Evolutionary conservation across 805 yeast species (phyloP).

Genomic region (Yarrowia phangngaensis): DNA sequence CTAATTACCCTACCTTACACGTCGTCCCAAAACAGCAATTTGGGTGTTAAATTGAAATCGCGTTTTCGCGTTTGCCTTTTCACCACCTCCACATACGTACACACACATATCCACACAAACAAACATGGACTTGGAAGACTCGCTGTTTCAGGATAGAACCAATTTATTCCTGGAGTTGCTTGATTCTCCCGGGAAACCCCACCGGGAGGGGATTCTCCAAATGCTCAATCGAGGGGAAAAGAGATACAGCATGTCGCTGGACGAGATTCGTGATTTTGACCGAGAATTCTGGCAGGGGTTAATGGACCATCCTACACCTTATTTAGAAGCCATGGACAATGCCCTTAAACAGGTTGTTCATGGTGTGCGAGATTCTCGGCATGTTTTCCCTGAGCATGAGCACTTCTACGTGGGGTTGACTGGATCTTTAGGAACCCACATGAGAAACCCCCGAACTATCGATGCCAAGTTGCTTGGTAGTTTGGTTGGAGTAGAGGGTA

Average conservation of each 20-base stretch:
- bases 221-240: slow-evolving; percentile 66
- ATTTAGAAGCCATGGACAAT: slow-evolving; percentile 79
- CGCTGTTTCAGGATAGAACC: slow-evolving; percentile 7
- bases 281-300: slow-evolving; percentile 71
- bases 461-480: slow-evolving; percentile 72
- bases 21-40: too few species aligned
- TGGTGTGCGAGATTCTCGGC: slow-evolving; percentile 61
- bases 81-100: too few species aligned
- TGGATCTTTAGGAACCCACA: slow-evolving; percentile 88
- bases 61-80: too few species aligned
- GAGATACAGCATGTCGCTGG: slow-evolving; percentile 72
- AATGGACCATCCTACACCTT: slow-evolving; percentile 74
- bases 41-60: too few species aligned
- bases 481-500: slow-evolving; percentile 87
- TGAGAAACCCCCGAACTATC: slow-evolving; percentile 83
- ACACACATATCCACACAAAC: too few species aligned
- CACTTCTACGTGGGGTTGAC: slow-evolving; percentile 72
- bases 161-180: slow-evolving; percentile 13
- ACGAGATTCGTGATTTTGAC: slow-evolving; percentile 84
- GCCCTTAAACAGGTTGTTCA: slow-evolving; percentile 78
- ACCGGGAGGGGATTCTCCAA: slow-evolving; percentile 59
- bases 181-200: neutral
- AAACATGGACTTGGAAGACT: slow-evolving; percentile 14
- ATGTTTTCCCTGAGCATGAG: slow-evolving; percentile 55
- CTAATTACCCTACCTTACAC: too few species aligned